Evolutionary conservation across 805 yeast species (phyloP).

Genomic region (Candida quercuum): DNA sequence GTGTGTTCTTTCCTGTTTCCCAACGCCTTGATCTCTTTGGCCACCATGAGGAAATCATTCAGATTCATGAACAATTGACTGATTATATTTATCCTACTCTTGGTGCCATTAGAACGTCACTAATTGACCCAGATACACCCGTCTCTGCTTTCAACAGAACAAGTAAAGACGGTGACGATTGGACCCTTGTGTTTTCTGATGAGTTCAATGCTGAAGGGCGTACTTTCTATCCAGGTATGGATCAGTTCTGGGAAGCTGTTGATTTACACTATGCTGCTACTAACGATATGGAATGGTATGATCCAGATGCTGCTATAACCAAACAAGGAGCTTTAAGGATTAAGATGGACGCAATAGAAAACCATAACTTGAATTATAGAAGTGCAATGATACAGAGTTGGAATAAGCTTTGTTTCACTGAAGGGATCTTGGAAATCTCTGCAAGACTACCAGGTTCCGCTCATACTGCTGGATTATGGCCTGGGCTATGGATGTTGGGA

Average conservation of each 20-base stretch:
- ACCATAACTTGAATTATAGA: constrained; percentile 39
- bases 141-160: constrained; percentile 32
- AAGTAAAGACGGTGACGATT: constrained; percentile 29
- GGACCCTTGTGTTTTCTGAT: constrained; percentile 43
- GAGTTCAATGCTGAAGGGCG: constrained; percentile 45
- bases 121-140: constrained; percentile 75
- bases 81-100: constrained; percentile 42
- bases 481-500: constrained; percentile 46
- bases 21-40: not conserved
- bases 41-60: not conserved
- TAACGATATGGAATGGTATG: constrained; percentile 46
- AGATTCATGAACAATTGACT: constrained; percentile 2
- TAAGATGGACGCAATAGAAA: constrained; percentile 35
- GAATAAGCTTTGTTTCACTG: constrained; percentile 42
- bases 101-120: constrained; percentile 51
- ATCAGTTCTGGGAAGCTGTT: constrained; percentile 41
- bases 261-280: constrained; percentile 43
- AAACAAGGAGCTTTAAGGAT: constrained; percentile 35
- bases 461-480: constrained; percentile 41
- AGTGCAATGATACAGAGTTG: constrained; percentile 45
- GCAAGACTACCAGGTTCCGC: constrained; percentile 40
- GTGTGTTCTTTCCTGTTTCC: constrained; percentile 5
- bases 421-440: constrained; percentile 37
- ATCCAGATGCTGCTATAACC: constrained; percentile 42
- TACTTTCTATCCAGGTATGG: constrained; percentile 42